Conservation (phyloP, 495 filamentous ascomycete genomes). For the Aspergillus bridgeri region DNA sequence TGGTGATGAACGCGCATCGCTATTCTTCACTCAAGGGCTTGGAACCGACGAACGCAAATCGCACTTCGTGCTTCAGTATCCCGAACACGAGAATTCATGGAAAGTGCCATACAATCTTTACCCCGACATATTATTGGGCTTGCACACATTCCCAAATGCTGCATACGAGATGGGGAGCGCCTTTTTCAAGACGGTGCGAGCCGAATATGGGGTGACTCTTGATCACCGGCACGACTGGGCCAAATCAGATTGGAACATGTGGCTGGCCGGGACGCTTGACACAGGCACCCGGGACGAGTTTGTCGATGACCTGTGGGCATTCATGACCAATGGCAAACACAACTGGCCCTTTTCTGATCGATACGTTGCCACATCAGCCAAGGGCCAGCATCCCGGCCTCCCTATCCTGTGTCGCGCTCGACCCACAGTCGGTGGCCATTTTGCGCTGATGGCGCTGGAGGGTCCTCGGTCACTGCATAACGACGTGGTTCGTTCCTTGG, state of each 20-base stretch:
- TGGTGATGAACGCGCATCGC: slow-evolving; percentile 36
- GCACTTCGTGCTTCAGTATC: slow-evolving; percentile 46
- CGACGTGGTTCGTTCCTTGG: slow-evolving; percentile 11
- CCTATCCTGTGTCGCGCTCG: slow-evolving; percentile 48
- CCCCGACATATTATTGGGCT: slow-evolving; percentile 42
- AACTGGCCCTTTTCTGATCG: slow-evolving; percentile 48
- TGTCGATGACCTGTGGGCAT: slow-evolving; percentile 42
- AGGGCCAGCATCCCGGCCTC: slow-evolving; percentile 34
- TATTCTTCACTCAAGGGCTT: slow-evolving; percentile 37
- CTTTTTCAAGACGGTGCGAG: slow-evolving; percentile 38
- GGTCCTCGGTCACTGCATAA: slow-evolving; percentile 28
- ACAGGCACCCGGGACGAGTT: slow-evolving; percentile 30
- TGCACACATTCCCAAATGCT: slow-evolving; percentile 36
- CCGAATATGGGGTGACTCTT: slow-evolving; percentile 43
- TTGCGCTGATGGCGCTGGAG: slow-evolving; percentile 46
- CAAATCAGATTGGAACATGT: slow-evolving; percentile 53
- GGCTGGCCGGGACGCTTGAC: slow-evolving; percentile 36
- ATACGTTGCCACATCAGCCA: slow-evolving; percentile 35
- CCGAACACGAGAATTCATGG: slow-evolving; percentile 33
- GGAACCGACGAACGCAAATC: slow-evolving; percentile 34
- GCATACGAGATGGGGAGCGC: slow-evolving; percentile 37
- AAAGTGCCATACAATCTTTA: slow-evolving; percentile 46
- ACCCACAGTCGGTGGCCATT: slow-evolving; percentile 56
- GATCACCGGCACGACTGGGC: slow-evolving; percentile 44
- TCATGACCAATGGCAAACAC: slow-evolving; percentile 47